Evolutionary conservation across 2,329 filamentous ascomycete genomes (phyloP).

Genomic region (Arthrobotrys iridis): DNA sequence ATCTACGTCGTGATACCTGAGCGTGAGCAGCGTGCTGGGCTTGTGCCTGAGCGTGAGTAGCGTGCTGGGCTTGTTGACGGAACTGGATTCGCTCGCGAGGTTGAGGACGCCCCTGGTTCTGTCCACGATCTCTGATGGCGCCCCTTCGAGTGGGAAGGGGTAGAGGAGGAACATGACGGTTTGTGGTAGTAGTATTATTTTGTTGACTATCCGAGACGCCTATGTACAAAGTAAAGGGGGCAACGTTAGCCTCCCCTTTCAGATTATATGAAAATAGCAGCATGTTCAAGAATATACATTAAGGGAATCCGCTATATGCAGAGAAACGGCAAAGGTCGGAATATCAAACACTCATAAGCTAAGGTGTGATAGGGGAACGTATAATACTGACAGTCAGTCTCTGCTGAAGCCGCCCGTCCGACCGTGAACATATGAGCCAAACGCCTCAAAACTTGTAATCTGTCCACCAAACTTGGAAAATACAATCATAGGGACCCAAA

Average conservation of each 20-base stretch:
- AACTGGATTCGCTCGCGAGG: constrained; percentile 4
- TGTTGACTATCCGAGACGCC: constrained; percentile 23
- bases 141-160: background rate
- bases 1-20: background rate
- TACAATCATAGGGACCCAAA: background rate
- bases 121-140: constrained; percentile 3
- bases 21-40: background rate
- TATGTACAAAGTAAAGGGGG: constrained; percentile 44
- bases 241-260: constrained; percentile 33
- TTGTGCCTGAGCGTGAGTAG: background rate
- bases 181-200: background rate
- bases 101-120: background rate
- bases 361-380: background rate
- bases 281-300: constrained; percentile 17
- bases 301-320: too few relatives aligned
- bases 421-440: background rate
- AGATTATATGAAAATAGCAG: constrained; percentile 10
- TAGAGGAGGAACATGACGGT: background rate
- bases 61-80: background rate
- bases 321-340: background rate
- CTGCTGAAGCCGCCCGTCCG: background rate
- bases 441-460: background rate
- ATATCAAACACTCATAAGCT: background rate
- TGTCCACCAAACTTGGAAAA: background rate
- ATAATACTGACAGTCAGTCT: background rate